Base-by-base conservation (phyloP, 2,329 filamentous ascomycete species). In the Colletotrichum tofieldiae region DNA sequence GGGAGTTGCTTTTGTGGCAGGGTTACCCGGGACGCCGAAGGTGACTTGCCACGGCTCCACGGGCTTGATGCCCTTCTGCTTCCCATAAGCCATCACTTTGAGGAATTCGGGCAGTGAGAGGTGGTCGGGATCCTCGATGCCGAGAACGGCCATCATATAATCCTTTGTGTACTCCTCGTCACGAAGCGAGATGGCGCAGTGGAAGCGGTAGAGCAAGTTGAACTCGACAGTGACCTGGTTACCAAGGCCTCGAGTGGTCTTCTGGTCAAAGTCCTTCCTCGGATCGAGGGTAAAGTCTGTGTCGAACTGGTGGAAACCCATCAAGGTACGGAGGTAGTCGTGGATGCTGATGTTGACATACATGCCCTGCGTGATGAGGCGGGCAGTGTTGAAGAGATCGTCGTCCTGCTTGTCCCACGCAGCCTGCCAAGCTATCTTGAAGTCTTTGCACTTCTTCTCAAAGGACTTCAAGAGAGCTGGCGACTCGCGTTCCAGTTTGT, bases 321-420 rank as follows among this genome's bases (percentile, higher is more conserved):
- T 77, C 58, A 88, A 88, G 3, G 86, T 87, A 49, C 86, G 84
- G 39, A 88, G 85, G 67, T 88, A 88, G 75, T 88, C 86, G 58
- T 86, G 82, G 18, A 88, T 77, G 60, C 87, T 85, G 65, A 87
- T 86, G 76, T 88, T 88, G 78, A 88, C 80, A 65, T 88, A 88
- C 0, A 88, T 80, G 20, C 86, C 86, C 74, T 85, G 88, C 1
- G 85, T 87, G 64, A 88, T 84, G 29, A 88, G 80, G 51, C 93
- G 88, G 8, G 92, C 93, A 0, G 92, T 94, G 79, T 96, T 92
- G 84, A 95, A 96, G 2, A 95, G 84, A 73, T 95, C 93, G 63
- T 94, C 90, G 75, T 95, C 93, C 71, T 92, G 90, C 81, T 93
- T 93, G 86, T 82, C 41, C 82, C 86, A 23, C 54, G 37, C 52